Conservation (phyloP, 2,329 filamentous ascomycete genomes). For the Orbilia ellipsospora region DNA sequence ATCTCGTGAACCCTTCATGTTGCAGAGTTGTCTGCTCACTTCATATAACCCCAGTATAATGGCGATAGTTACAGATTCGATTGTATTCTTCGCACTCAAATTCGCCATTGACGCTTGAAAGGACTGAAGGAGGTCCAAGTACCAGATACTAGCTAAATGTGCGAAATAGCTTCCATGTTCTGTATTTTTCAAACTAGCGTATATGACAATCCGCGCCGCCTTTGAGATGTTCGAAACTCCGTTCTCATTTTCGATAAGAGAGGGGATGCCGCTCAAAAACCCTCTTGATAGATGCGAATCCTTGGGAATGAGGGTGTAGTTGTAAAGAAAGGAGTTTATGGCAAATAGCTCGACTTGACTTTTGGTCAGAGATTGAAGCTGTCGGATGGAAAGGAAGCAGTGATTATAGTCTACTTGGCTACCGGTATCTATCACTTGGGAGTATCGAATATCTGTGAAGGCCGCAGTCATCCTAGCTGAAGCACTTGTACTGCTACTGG, state of each 20-base stretch:
- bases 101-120: slow-evolving; percentile 12
- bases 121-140: slow-evolving; percentile 16
- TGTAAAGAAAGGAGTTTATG: slow-evolving; percentile 8
- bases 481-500: not conserved
- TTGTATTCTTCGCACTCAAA: slow-evolving; percentile 5
- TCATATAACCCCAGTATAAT: slow-evolving; percentile 20
- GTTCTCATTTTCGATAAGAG: not conserved
- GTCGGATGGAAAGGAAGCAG: slow-evolving; percentile 6
- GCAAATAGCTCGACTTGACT: slow-evolving; percentile 6
- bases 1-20: not conserved
- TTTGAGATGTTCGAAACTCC: slow-evolving; percentile 7
- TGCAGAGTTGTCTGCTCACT: not conserved
- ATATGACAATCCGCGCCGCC: slow-evolving; percentile 7
- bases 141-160: not conserved
- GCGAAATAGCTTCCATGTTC: slow-evolving; percentile 10
- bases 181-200: slow-evolving; percentile 13
- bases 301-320: slow-evolving; percentile 3
- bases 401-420: not conserved
- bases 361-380: not conserved
- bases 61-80: slow-evolving; percentile 9
- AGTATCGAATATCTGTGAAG: no score
- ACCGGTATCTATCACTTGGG: not conserved
- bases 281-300: slow-evolving; percentile 5
- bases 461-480: no score
- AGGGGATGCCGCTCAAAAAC: not conserved